phyloP scores from a whole-genome alignment of 176 grass and related monocot genomes.

The Paspalum notatum region DNA sequence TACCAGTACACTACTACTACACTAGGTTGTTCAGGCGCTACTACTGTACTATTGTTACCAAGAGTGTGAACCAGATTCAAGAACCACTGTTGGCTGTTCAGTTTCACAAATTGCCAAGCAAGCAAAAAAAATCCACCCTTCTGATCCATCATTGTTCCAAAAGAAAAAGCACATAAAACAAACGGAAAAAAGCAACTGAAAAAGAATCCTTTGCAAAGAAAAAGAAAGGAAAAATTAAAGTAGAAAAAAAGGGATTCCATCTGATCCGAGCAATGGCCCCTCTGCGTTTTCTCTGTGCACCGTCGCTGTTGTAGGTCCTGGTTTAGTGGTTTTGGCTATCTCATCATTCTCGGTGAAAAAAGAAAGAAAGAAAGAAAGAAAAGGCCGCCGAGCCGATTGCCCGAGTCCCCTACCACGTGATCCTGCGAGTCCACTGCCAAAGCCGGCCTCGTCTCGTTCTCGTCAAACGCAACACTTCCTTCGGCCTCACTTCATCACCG shows the following conservation, averaged over 20 bases:
- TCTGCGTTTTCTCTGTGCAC: not conserved
- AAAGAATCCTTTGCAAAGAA: not conserved
- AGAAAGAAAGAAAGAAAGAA: not conserved
- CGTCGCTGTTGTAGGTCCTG: conserved; percentile 30
- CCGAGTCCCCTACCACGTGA: conserved; percentile 33
- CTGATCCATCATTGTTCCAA: not conserved
- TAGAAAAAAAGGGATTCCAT: not conserved
- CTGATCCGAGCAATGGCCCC: conserved; percentile 16
- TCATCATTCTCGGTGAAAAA: not conserved
- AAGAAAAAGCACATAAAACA: not conserved
- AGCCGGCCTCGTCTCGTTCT: not conserved
- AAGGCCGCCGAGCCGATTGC: not conserved
- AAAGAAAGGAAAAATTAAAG: not conserved
- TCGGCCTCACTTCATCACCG: conserved; percentile 26
- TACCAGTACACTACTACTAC: too few relatives aligned
- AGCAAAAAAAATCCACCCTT: not conserved
- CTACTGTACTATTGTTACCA: too few relatives aligned
- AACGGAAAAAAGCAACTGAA: not conserved
- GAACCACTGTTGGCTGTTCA: not conserved
- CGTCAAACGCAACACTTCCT: conserved; percentile 2
- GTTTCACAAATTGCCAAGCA: not conserved
- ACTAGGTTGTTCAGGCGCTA: too few relatives aligned
- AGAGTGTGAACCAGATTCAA: too few relatives aligned
- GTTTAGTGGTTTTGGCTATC: conserved; percentile 26
- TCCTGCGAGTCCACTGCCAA: conserved; percentile 11